These are phyloP conservation scores for Ehretia macrophylla DNA, from an alignment of 257 asterid genomes.

Conservation along the genomic window DNA sequence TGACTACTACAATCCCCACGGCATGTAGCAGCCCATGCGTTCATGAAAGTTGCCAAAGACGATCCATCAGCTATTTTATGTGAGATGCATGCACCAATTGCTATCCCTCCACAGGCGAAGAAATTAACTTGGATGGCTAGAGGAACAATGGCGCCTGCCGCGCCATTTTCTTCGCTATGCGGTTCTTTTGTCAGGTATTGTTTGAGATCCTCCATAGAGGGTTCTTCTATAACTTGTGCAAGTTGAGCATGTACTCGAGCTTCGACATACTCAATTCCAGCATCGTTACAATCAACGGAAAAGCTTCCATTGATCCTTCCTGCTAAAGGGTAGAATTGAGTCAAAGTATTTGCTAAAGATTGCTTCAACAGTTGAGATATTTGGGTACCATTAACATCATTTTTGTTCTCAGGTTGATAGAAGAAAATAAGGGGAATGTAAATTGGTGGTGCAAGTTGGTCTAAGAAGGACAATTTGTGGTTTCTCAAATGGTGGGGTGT, in stretches of 20 bases:
- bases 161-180: background rate
- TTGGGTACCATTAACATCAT: no score
- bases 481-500: no score
- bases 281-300: constrained; percentile 36
- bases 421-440: no score
- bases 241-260: constrained; percentile 23
- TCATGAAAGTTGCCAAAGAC: constrained; percentile 29
- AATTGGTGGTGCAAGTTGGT: no score
- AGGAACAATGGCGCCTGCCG: constrained; percentile 19
- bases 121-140: constrained; percentile 31
- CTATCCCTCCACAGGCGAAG: constrained; percentile 38
- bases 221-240: constrained; percentile 5
- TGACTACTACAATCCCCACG: no score
- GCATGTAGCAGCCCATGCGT: constrained; percentile 33
- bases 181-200: constrained; percentile 1
- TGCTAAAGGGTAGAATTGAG: constrained; percentile 35
- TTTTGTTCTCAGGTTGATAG: no score
- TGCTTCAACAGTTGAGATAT: constrained; percentile 22
- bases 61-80: constrained; percentile 35
- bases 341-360: constrained; percentile 31
- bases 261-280: constrained; percentile 30
- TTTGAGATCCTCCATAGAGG: constrained; percentile 2
- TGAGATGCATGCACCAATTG: constrained; percentile 23
- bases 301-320: constrained; percentile 20
- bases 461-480: no score